Base-by-base conservation (phyloP, 306 rosid genomes). In the Corylus americana region DNA sequence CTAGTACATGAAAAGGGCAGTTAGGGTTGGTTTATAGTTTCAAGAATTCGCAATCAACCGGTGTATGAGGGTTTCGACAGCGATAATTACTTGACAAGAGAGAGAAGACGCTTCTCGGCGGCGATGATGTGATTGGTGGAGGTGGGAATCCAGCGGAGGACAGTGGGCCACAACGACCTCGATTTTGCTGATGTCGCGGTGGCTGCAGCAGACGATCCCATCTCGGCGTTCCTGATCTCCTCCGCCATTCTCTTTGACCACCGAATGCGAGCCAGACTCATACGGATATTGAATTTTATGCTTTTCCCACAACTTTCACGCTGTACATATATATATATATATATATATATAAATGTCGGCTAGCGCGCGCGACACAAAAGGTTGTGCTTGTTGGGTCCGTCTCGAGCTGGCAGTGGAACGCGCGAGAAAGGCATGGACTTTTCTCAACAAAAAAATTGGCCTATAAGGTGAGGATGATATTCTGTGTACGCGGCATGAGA, bases 41-140 rank as follows among this genome's bases (percentile, higher is more conserved):
- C 45, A 42, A 42, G 45, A 42, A 27, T 13, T 10, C 29, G 20
- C 31, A 51, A 71, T 27, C 3, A 59, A 57, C 72, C 4, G 18
- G 31, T 11, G 68, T 17, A 61, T 11, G 80, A 81, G 83, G 85
- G 86, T 76, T 80, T 66, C 2, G 48, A 70, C 35, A 51, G 69
- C 76, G 77, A 71, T n/a, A 76, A 81, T 81, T 88, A 95, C 99
- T 87, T 93, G 92, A 89, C 86, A 4, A 96, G 74, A 77, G 99
- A 96, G 70, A 96, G 97, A 66, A 96, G 98, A 39, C 96, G 97
- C 77, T 96, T 93, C 82, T 96, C 99, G 76, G 98, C 86, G 49
- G 89, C 88, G 79, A 93, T 87, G 80, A 93, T 96, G 75, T 89
- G 92, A 54, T 93, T 88, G 76, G 90, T 93, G 61, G 99, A 96